These are phyloP conservation scores for Penicillium cataractarum DNA, from an alignment of 495 filamentous ascomycete species.

Conservation along the genomic window DNA sequence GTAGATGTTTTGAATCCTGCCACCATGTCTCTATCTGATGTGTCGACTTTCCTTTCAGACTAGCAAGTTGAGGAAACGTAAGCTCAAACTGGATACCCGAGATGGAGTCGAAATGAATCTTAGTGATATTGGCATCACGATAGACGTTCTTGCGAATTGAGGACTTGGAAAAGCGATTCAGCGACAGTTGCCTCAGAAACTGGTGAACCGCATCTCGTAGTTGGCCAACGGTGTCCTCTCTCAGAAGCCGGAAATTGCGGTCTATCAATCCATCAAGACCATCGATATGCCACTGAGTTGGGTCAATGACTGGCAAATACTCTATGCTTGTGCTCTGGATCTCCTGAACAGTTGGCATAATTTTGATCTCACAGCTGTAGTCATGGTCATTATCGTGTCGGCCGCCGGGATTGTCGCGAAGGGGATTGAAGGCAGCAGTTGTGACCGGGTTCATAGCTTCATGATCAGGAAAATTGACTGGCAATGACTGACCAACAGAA, in stretches of 20 bases:
- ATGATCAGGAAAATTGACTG: not conserved
- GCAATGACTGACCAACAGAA: not conserved
- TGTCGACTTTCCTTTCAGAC: not conserved
- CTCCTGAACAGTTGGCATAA: constrained; percentile 67
- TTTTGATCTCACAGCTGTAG: constrained; percentile 60
- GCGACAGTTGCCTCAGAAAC: not conserved
- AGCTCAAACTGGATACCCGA: not conserved
- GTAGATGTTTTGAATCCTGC: not conserved
- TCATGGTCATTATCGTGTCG: constrained; percentile 71
- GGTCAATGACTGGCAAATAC: constrained; percentile 61
- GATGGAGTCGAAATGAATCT: not conserved
- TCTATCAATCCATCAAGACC: constrained; percentile 59
- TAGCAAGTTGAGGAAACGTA: not conserved
- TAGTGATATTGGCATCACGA: not conserved
- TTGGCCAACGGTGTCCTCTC: constrained; percentile 51
- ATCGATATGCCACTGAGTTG: constrained; percentile 52
- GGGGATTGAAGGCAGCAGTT: not conserved
- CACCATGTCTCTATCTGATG: not conserved
- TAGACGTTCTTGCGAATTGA: not conserved
- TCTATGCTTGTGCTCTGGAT: constrained; percentile 54
- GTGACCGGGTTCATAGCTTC: not conserved
- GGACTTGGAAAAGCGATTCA: not conserved
- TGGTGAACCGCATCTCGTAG: constrained; percentile 60
- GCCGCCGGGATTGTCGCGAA: constrained; percentile 20
- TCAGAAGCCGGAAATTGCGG: constrained; percentile 62